Conservation (phyloP, 441 rosid genomes). For the Gossypium gossypioides region DNA sequence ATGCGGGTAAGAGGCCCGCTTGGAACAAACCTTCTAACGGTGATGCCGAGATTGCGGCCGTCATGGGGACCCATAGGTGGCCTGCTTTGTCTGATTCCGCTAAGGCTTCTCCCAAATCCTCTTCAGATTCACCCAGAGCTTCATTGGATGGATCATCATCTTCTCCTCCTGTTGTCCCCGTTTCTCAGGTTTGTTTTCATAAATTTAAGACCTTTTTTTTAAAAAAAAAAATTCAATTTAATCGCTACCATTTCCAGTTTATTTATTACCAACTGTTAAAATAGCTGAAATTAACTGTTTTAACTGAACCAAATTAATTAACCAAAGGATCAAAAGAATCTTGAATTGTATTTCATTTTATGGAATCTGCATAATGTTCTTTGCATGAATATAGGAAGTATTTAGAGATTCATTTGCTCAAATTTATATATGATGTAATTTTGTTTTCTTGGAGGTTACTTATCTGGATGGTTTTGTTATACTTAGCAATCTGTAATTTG, state of each 20-base stretch:
- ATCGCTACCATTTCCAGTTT: background rate
- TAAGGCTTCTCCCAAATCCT: slow-evolving; percentile 39
- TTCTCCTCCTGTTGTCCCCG: slow-evolving; percentile 27
- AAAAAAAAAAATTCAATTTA: background rate
- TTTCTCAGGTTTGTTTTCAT: slow-evolving; percentile 21
- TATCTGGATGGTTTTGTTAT: background rate
- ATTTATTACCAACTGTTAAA: background rate
- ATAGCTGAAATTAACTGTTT: background rate
- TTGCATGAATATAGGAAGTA: background rate
- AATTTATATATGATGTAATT: background rate
- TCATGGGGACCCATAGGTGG: slow-evolving; percentile 80
- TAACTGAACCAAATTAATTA: background rate
- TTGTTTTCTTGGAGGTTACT: background rate
- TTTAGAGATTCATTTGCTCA: background rate
- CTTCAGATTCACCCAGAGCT: slow-evolving; percentile 61
- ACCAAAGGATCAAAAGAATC: background rate
- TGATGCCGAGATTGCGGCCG: slow-evolving; percentile 37
- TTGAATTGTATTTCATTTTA: background rate
- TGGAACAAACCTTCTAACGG: slow-evolving; percentile 74
- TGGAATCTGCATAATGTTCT: background rate
- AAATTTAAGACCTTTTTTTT: background rate
- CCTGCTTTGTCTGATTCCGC: slow-evolving; percentile 73
- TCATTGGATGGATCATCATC: slow-evolving; percentile 44
- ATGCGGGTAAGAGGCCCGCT: slow-evolving; percentile 58
- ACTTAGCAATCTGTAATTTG: slow-evolving; percentile 17